Base-by-base conservation (phyloP, 768 basidiomycete genomes). In the Boletus tomentosulus region DNA sequence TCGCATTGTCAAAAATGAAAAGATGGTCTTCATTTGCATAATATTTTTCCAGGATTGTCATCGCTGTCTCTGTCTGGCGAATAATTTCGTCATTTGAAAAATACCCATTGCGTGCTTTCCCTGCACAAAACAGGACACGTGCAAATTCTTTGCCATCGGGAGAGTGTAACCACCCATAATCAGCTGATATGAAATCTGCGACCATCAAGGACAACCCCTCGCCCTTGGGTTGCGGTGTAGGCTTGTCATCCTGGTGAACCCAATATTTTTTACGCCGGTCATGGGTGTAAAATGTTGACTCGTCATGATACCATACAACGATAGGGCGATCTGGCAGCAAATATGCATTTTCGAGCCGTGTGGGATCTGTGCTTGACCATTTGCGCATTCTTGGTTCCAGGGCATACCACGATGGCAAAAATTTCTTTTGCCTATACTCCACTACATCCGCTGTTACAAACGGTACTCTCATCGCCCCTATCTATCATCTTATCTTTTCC, bases 11-110 rank as follows among this genome's bases (percentile, higher is more conserved):
- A n/a, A n/a, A n/a, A n/a, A n/a, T n/a, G n/a, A n/a, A n/a, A n/a
- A n/a, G n/a, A n/a, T n/a, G n/a, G n/a, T n/a, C n/a, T n/a, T n/a
- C n/a, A n/a, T n/a, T 3, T 2, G 46, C 67, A 47, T 69, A 73
- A 22, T 58, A 24, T 13, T 60, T 16, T 25, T 22, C 34, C 51
- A 46, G 48, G 5, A 51, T 41, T 0, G 55, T 51, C 55, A 71
- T 71, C 1, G 62, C 69, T 2, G 43, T 41, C n/a, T 45, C 10
- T 3, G 60, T 58, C 39, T 75, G 74, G 4, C 48, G 19, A 39
- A 39, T 39, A 39, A 39, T 39, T 39, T 39, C 38, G 9, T 39
- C 38, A 12, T 39, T 39, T n/a, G 19, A 39, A n/a, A 39, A 39
- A n/a, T 39, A 39, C 38, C 38, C 38, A 39, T 39, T n/a, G 7